Conservation (phyloP, 306 rosid genomes). For the Citrullus mucosospermus region DNA sequence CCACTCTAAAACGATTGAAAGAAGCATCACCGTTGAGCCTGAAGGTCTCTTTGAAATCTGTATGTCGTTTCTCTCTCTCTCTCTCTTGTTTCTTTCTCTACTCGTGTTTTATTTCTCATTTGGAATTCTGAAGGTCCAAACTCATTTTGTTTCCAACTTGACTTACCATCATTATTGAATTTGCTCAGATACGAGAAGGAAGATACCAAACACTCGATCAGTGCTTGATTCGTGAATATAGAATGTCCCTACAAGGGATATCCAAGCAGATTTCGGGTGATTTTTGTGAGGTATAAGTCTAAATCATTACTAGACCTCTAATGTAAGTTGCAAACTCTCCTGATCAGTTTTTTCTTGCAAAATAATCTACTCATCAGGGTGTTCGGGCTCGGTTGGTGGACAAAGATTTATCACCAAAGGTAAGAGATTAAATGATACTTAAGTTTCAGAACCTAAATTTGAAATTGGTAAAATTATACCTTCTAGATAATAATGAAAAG, state of each 20-base stretch:
- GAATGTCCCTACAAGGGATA: slow-evolving; percentile 59
- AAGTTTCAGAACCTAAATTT: neutral
- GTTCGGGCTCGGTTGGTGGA: slow-evolving; percentile 79
- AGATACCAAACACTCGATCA: slow-evolving; percentile 77
- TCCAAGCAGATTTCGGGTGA: slow-evolving; percentile 51
- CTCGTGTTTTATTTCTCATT: neutral
- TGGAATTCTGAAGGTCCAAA: neutral
- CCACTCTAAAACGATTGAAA: slow-evolving; percentile 54
- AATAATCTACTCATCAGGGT: slow-evolving; percentile 34
- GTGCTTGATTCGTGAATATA: slow-evolving; percentile 74
- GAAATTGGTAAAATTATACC: neutral
- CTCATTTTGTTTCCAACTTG: neutral
- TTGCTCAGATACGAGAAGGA: slow-evolving; percentile 66
- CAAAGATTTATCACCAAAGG: slow-evolving; percentile 76
- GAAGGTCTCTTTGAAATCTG: slow-evolving; percentile 88
- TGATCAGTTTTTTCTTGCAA: neutral
- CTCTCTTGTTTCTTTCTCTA: neutral
- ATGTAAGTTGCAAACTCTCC: neutral
- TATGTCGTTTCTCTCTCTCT: slow-evolving; percentile 23
- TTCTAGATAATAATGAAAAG: neutral
- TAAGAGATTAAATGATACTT: slow-evolving; percentile 7
- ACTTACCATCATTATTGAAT: neutral
- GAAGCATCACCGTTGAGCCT: slow-evolving; percentile 85
- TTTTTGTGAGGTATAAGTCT: slow-evolving; percentile 59
- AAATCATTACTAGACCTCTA: neutral